These are phyloP conservation scores for Pichia sp. DNA, from an alignment of 1,139 yeast genomes.

Conservation along the genomic window DNA sequence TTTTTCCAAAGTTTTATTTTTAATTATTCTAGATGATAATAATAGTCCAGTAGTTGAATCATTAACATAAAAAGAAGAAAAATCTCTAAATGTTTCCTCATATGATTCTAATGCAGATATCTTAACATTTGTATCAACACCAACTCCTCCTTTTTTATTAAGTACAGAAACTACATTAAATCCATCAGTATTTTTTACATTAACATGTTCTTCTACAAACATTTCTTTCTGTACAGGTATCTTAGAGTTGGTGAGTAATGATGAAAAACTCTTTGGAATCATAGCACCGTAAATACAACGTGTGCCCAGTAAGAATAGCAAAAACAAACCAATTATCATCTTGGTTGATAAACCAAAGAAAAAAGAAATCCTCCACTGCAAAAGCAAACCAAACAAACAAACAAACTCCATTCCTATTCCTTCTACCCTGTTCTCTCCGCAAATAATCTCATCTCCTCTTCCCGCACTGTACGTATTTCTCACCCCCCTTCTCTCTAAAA, in stretches of 20 bases:
- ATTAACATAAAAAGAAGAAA: conserved; percentile 8
- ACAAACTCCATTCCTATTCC: too few species aligned
- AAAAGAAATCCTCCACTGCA: too few species aligned
- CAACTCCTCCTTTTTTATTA: background rate
- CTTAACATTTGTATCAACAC: background rate
- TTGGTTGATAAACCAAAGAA: too few species aligned
- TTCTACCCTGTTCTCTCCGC: too few species aligned
- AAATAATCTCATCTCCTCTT: too few species aligned
- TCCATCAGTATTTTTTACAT: too few species aligned
- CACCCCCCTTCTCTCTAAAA: too few species aligned
- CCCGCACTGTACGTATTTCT: too few species aligned
- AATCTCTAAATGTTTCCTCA: conserved; percentile 12
- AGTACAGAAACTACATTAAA: too few species aligned
- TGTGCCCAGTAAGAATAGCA: background rate
- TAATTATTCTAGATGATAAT: conserved; percentile 13
- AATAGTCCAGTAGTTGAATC: conserved; percentile 17
- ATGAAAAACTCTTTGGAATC: conserved; percentile 7
- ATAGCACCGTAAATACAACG: background rate
- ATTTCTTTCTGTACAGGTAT: conserved; percentile 1
- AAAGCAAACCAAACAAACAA: too few species aligned
- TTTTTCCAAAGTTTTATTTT: conserved; percentile 6
- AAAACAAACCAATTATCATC: background rate
- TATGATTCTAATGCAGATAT: conserved; percentile 10
- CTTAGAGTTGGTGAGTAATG: conserved; percentile 2
- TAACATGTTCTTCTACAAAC: background rate